Percentiles rank a stretch among this genome's conserved stretches.
Evolutionary conservation across 805 yeast species (phyloP).

Genomic region (Candida nitratophila): DNA sequence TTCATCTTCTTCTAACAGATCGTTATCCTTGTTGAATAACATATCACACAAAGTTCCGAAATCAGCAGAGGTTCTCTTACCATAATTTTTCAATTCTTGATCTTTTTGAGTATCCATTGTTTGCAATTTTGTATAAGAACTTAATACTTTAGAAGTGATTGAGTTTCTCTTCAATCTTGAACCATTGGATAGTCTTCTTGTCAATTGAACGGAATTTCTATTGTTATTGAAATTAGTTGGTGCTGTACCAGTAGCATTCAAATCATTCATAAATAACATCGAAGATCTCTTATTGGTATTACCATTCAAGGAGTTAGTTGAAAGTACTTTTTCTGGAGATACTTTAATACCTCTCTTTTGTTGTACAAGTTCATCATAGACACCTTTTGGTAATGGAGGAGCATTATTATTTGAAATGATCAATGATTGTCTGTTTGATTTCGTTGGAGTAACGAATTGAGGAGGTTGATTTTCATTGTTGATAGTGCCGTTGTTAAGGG

Average conservation of each 20-base stretch:
- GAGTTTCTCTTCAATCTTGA: conserved; percentile 52
- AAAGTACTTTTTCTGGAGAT: conserved; percentile 8
- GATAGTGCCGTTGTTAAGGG: neutral
- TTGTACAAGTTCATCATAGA: conserved; percentile 12
- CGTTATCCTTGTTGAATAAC: conserved; percentile 62
- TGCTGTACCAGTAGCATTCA: neutral
- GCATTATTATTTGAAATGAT: neutral
- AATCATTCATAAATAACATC: conserved; percentile 9
- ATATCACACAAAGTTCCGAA: conserved; percentile 74
- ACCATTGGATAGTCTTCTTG: conserved; percentile 13
- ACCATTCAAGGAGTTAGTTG: conserved; percentile 7
- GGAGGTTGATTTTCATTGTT: conserved; percentile 6
- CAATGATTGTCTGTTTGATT: conserved; percentile 8
- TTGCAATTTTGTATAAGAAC: conserved; percentile 67
- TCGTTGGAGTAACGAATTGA: conserved; percentile 3
- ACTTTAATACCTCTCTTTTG: conserved; percentile 8
- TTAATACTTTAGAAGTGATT: conserved; percentile 60
- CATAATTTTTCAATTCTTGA: conserved; percentile 65
- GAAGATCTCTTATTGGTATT: conserved; percentile 15
- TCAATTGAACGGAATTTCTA: conserved; percentile 4
- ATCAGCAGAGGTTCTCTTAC: conserved; percentile 69
- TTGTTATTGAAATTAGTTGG: too few relatives aligned
- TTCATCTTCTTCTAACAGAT: conserved; percentile 20
- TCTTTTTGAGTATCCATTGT: conserved; percentile 48
- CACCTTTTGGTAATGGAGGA: conserved; percentile 12